These are phyloP conservation scores for Euphorbia schlechtendalii DNA, from an alignment of 441 rosid species.

Conservation along the genomic window DNA sequence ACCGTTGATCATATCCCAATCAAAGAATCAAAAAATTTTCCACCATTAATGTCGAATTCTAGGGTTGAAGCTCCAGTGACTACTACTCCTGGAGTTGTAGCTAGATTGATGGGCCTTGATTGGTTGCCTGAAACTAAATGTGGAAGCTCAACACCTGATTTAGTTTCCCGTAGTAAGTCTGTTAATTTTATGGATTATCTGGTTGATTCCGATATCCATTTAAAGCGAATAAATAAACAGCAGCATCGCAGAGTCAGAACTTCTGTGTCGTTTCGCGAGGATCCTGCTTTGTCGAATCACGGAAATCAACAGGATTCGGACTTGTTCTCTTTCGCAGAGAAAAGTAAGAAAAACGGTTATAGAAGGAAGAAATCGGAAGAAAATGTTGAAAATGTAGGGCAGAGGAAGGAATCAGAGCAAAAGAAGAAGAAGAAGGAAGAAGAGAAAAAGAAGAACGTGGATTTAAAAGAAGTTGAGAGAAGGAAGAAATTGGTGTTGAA, in stretches of 20 bases:
- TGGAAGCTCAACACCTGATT: constrained; percentile 27
- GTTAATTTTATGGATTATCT: constrained; percentile 86
- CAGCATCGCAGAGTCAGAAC: constrained; percentile 58
- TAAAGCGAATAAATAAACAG: constrained; percentile 13
- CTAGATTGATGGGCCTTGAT: constrained; percentile 84
- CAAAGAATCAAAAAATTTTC: constrained; percentile 14
- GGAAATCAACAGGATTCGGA: constrained; percentile 34
- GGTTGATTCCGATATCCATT: constrained; percentile 29
- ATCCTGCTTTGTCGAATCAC: constrained; percentile 34
- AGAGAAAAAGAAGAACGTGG: constrained; percentile 29
- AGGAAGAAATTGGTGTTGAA: constrained; percentile 23
- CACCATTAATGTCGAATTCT: background rate
- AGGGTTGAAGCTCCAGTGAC: constrained; percentile 9
- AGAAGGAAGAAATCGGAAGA: constrained; percentile 33
- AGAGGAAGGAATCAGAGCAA: constrained; percentile 15
- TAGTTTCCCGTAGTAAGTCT: constrained; percentile 61
- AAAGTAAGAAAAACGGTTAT: constrained; percentile 22
- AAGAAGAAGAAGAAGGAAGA: constrained; percentile 21
- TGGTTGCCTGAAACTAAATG: constrained; percentile 46
- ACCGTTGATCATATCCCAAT: constrained; percentile 16
- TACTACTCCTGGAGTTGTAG: constrained; percentile 58
- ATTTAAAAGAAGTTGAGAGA: constrained; percentile 20
- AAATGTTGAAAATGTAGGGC: constrained; percentile 22
- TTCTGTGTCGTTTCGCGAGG: constrained; percentile 77
- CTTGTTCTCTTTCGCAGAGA: constrained; percentile 41